A percentile compares a stretch with the other conserved stretches of the same genome.
Conservation (phyloP, 2,329 filamentous ascomycete species). For the Fusarium sp. region DNA sequence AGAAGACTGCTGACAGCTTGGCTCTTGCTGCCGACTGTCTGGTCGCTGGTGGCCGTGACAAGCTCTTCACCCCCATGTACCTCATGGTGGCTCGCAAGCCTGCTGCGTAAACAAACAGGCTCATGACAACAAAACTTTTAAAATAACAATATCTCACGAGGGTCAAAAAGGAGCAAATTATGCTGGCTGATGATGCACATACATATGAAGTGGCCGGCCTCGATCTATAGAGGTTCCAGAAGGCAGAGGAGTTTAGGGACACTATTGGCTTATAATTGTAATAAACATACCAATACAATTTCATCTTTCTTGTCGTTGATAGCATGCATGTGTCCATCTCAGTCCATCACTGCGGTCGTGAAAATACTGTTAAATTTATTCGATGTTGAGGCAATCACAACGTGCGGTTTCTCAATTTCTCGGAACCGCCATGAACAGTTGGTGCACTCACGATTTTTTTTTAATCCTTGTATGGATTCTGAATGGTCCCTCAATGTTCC, state of each 20-base stretch:
- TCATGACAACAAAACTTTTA: conserved; percentile 20
- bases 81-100: conserved; percentile 95
- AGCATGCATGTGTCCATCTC: not conserved
- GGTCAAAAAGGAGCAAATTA: conserved; percentile 28
- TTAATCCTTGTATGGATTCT: conserved; percentile 27
- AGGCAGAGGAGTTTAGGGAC: conserved; percentile 39
- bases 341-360: not conserved
- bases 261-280: conserved; percentile 49
- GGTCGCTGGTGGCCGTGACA: conserved; percentile 85
- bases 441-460: conserved; percentile 9
- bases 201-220: conserved; percentile 36
- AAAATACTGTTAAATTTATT: not conserved
- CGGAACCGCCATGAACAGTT: conserved; percentile 16
- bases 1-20: conserved; percentile 94
- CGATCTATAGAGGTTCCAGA: conserved; percentile 33
- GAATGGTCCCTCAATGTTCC: conserved; percentile 42
- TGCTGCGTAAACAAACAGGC: conserved; percentile 35
- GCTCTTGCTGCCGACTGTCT: conserved; percentile 85
- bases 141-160: conserved; percentile 31
- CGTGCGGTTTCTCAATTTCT: conserved; percentile 35
- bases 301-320: conserved; percentile 21
- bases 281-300: conserved; percentile 42
- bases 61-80: conserved; percentile 99
- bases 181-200: conserved; percentile 40
- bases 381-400: not conserved